Percentiles rank a stretch among this genome's conserved stretches.
These are phyloP conservation scores for Cystoderma amianthinum DNA, from an alignment of 768 basidiomycete genomes.

Conservation along the genomic window DNA sequence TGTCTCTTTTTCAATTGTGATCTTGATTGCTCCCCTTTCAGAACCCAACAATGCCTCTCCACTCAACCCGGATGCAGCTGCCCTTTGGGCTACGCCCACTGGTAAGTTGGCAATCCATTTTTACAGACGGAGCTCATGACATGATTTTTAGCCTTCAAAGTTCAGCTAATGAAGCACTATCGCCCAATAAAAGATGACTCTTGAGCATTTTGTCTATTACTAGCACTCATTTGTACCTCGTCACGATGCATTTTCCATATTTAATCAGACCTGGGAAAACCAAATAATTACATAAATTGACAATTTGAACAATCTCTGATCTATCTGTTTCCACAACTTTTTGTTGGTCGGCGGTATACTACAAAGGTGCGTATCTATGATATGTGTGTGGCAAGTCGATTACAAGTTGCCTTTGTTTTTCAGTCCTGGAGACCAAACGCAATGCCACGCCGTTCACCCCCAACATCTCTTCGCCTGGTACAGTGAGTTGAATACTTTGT, in stretches of 20 bases:
- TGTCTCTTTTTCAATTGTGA: background rate
- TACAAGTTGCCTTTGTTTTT: conserved; percentile 5
- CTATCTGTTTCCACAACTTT: too few species aligned
- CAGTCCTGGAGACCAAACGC: conserved; percentile 3
- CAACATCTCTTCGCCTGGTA: conserved; percentile 59
- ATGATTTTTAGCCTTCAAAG: conserved; percentile 52
- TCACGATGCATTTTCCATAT: conserved; percentile 2
- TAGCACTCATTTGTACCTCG: too few species aligned
- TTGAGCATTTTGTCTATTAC: too few species aligned
- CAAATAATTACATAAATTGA: too few species aligned
- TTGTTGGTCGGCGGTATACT: too few species aligned
- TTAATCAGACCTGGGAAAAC: too few species aligned
- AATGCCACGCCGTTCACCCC: conserved; percentile 71
- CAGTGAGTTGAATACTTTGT: conserved; percentile 12
- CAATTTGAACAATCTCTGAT: too few species aligned
- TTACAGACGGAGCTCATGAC: conserved; percentile 1
- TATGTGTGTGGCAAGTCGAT: too few species aligned
- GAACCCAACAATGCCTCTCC: conserved; percentile 94
- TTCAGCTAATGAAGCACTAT: conserved; percentile 67
- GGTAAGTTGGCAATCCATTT: conserved; percentile 28
- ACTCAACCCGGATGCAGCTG: conserved; percentile 80
- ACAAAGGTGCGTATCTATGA: too few species aligned
- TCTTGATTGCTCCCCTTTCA: conserved; percentile 17
- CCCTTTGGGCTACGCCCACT: conserved; percentile 68
- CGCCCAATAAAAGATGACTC: conserved; percentile 34